phyloP scores from a whole-genome alignment of 306 rosid species.

The Dalbergia cultrata region DNA sequence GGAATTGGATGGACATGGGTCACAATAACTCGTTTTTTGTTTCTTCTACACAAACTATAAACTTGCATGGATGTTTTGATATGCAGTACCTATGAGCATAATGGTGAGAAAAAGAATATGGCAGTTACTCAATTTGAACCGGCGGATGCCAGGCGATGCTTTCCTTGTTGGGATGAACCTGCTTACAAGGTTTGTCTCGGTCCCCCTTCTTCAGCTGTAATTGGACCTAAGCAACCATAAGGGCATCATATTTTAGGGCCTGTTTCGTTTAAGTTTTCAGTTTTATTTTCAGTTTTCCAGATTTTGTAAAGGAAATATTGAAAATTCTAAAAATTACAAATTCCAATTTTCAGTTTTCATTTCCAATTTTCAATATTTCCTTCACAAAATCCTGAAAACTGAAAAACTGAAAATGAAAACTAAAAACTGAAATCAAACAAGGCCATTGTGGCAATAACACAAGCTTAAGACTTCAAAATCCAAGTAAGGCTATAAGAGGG shows the following conservation, averaged over 20 bases:
- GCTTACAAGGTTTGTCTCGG: constrained; percentile 78
- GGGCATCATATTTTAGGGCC: constrained; percentile 4
- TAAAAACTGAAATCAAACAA: no score
- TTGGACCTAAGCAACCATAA: constrained; percentile 20
- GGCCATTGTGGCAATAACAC: no score
- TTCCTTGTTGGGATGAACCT: constrained; percentile 99
- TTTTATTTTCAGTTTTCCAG: no score
- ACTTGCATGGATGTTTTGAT: constrained; percentile 9
- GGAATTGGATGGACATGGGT: background rate
- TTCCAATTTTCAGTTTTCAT: no score
- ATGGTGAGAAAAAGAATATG: constrained; percentile 90
- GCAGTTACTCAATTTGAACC: constrained; percentile 99
- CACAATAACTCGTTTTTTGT: background rate
- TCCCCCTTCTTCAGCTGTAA: constrained; percentile 5
- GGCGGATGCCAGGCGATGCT: constrained; percentile 96
- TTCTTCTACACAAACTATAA: background rate
- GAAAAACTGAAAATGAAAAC: no score
- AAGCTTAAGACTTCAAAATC: no score
- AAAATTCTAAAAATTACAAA: no score
- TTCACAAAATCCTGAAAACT: no score
- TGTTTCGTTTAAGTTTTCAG: no score
- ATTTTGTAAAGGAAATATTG: no score
- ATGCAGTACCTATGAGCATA: constrained; percentile 73
- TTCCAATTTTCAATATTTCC: no score
- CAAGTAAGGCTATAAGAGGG: constrained; percentile 1